Conservation (phyloP, 1,139 yeast genomes). For the Yamadazyma songkhlaensis region DNA sequence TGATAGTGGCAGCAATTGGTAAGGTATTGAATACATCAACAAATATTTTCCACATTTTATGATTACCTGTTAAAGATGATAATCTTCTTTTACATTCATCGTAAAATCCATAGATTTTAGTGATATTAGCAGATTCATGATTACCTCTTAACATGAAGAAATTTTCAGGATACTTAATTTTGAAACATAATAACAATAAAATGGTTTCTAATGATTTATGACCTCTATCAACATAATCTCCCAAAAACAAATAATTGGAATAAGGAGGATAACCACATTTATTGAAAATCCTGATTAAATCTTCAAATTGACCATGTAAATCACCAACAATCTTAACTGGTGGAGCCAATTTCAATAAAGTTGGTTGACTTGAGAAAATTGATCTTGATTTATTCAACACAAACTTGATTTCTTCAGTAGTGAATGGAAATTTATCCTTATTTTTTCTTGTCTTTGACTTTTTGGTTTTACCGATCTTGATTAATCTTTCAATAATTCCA, state of each 20-base stretch:
- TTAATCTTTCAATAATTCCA: conserved; percentile 50
- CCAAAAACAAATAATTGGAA: conserved; percentile 74
- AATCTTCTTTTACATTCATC: conserved; percentile 83
- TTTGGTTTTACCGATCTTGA: conserved; percentile 36
- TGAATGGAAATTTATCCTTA: conserved; percentile 42
- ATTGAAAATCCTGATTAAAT: conserved; percentile 69
- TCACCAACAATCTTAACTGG: conserved; percentile 89
- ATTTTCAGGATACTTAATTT: conserved; percentile 79
- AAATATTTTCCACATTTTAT: conserved; percentile 70
- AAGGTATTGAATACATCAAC: conserved; percentile 82
- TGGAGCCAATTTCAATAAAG: conserved; percentile 70
- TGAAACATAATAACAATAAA: conserved; percentile 65
- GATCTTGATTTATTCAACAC: conserved; percentile 68
- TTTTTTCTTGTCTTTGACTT: conserved; percentile 24
- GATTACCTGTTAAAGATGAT: conserved; percentile 43
- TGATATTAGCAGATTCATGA: conserved; percentile 81
- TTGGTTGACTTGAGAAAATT: conserved; percentile 73
- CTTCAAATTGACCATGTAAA: conserved; percentile 81
- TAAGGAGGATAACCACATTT: conserved; percentile 80
- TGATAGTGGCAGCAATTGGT: conserved; percentile 85
- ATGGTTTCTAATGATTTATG: conserved; percentile 81
- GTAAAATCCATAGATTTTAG: conserved; percentile 82
- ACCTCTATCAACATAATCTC: conserved; percentile 88
- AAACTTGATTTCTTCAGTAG: conserved; percentile 54
- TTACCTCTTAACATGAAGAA: conserved; percentile 82